These are phyloP conservation scores for Euphorbia tirucalli DNA, from an alignment of 345 rosid species.

Conservation along the genomic window DNA sequence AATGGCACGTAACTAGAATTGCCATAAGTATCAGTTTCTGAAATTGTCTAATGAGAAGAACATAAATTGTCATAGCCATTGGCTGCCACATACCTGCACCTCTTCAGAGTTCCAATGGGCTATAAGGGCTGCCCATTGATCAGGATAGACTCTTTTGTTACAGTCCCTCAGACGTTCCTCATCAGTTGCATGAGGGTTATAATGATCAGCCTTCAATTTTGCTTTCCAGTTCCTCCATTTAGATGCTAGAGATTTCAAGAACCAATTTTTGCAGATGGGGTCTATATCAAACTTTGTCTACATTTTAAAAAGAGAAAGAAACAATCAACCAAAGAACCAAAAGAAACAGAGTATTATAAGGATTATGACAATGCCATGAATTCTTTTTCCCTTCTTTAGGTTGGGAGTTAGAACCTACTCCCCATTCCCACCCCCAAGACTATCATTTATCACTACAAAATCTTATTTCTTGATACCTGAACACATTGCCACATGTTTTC, in stretches of 20 bases:
- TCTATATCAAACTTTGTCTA: slow-evolving; percentile 38
- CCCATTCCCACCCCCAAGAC: too few species aligned
- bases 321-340: not conserved
- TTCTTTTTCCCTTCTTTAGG: not conserved
- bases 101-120: slow-evolving; percentile 37
- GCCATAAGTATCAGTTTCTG: slow-evolving; percentile 6
- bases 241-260: slow-evolving; percentile 28
- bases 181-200: slow-evolving; percentile 33
- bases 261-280: slow-evolving; percentile 28
- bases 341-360: not conserved
- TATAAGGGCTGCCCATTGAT: slow-evolving; percentile 37
- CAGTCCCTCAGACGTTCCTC: slow-evolving; percentile 34
- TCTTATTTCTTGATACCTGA: slow-evolving; percentile 26
- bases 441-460: not conserved
- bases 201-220: slow-evolving; percentile 30
- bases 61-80: not conserved
- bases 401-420: not conserved
- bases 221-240: slow-evolving; percentile 45
- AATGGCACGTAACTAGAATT: slow-evolving; percentile 29
- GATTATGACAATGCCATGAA: not conserved
- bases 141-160: slow-evolving; percentile 36
- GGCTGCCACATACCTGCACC: slow-evolving; percentile 24
- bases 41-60: not conserved
- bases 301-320: slow-evolving; percentile 4
- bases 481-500: slow-evolving; percentile 37